Evolutionary conservation across 257 asterid genomes (phyloP).

Genomic region (Solanum acaule): DNA sequence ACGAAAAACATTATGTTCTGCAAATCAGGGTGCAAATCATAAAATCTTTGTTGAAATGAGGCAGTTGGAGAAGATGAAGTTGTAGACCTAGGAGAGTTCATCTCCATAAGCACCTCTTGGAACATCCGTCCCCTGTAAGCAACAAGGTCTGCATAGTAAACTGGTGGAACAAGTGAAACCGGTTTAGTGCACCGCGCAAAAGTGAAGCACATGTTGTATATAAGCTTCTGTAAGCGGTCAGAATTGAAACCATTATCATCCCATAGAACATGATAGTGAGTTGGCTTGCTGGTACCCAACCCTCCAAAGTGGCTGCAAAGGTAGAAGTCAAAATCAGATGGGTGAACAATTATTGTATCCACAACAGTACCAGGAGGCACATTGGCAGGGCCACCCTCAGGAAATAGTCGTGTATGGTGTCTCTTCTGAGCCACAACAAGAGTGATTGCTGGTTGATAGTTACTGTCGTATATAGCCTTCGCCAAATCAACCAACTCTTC

Average conservation of each 20-base stretch:
- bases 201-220: slow-evolving; percentile 67
- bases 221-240: slow-evolving; percentile 45
- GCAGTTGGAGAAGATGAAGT: background rate
- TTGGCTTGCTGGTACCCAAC: slow-evolving; percentile 76
- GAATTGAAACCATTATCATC: slow-evolving; percentile 54
- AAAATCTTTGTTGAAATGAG: slow-evolving; percentile 28
- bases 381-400: slow-evolving; percentile 16
- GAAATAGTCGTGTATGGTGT: slow-evolving; percentile 65
- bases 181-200: slow-evolving; percentile 66
- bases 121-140: slow-evolving; percentile 68
- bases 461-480: slow-evolving; percentile 6
- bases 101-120: slow-evolving; percentile 42
- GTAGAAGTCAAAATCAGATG: slow-evolving; percentile 55
- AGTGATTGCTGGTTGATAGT: slow-evolving; percentile 45
- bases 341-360: slow-evolving; percentile 52
- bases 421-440: slow-evolving; percentile 68
- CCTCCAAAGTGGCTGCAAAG: slow-evolving; percentile 71
- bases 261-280: slow-evolving; percentile 57
- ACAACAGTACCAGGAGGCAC: slow-evolving; percentile 82
- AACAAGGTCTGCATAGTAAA: slow-evolving; percentile 71
- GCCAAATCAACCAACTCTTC: slow-evolving; percentile 39
- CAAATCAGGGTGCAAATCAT: slow-evolving; percentile 32
- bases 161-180: slow-evolving; percentile 69
- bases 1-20: slow-evolving; percentile 45
- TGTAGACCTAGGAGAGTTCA: background rate